phyloP scores from a whole-genome alignment of 2,329 filamentous ascomycete species.

The Paecilomyces niveus region DNA sequence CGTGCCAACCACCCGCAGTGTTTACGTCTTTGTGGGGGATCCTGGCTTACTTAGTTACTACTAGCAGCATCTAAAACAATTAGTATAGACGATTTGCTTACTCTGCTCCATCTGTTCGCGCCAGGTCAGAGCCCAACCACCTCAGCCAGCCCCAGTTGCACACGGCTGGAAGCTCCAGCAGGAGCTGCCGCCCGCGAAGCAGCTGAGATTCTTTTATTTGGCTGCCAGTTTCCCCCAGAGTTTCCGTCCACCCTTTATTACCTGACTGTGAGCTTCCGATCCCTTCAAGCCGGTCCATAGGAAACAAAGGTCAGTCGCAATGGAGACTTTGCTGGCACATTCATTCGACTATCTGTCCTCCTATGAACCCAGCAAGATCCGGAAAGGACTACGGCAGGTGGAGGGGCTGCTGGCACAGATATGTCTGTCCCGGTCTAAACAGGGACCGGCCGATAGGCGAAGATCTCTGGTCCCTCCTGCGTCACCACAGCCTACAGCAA shows the following conservation, averaged over 20 bases:
- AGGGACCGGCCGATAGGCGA: slow-evolving; percentile 32
- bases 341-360: slow-evolving; percentile 96
- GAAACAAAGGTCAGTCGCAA: slow-evolving; percentile 32
- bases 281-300: slow-evolving; percentile 1
- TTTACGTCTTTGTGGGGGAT: slow-evolving; percentile 4
- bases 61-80: background rate
- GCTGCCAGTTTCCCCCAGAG: background rate
- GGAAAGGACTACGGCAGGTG: slow-evolving; percentile 88
- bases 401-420: slow-evolving; percentile 92
- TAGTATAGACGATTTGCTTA: background rate
- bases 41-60: background rate
- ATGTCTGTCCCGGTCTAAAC: slow-evolving; percentile 59
- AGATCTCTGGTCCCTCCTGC: slow-evolving; percentile 35
- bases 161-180: background rate
- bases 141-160: background rate
- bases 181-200: background rate
- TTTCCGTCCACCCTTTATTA: background rate
- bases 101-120: background rate
- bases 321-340: slow-evolving; percentile 87
- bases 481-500: slow-evolving; percentile 42
- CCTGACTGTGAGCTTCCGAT: slow-evolving; percentile 2
- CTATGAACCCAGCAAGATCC: slow-evolving; percentile 80
- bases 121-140: background rate
- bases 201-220: background rate
- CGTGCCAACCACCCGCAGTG: slow-evolving; percentile 10